Evolutionary conservation across 192 early-diverging fungal genomes (phyloP).

Genomic region (Podila verticillata): DNA sequence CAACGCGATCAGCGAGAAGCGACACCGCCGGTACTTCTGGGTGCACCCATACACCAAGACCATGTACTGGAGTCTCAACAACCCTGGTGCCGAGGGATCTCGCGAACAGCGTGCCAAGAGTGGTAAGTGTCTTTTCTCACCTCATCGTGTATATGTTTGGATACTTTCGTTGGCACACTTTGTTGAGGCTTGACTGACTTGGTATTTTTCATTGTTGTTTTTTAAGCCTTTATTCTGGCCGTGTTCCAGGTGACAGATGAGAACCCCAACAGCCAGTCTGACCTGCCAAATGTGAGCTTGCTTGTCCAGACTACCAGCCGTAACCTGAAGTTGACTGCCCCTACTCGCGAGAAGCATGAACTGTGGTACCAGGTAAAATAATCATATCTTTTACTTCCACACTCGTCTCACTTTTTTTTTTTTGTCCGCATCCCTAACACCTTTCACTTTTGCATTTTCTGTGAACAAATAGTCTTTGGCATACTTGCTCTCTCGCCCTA

Average conservation of each 20-base stretch:
- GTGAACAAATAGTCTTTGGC: conserved; percentile 23
- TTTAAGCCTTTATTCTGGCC: conserved; percentile 71
- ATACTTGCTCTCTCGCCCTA: conserved; percentile 32
- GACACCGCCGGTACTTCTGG: conserved; percentile 82
- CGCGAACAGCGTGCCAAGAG: conserved; percentile 54
- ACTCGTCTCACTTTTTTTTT: too few species aligned
- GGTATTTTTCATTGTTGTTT: conserved; percentile 20
- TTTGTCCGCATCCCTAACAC: neutral
- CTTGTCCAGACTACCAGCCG: conserved; percentile 74
- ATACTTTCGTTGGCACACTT: conserved; percentile 14
- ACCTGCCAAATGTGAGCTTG: conserved; percentile 67
- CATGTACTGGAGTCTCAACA: conserved; percentile 77
- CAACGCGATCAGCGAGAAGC: conserved; percentile 63
- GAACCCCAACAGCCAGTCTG: conserved; percentile 18
- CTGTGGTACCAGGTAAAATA: conserved; percentile 73
- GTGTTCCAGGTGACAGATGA: conserved; percentile 65
- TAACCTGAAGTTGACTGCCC: conserved; percentile 79
- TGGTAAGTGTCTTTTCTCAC: conserved; percentile 46
- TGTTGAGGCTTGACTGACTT: neutral
- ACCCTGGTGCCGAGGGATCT: conserved; percentile 61
- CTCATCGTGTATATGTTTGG: neutral
- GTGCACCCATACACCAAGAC: conserved; percentile 83
- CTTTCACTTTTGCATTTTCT: neutral
- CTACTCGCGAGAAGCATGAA: conserved; percentile 71
- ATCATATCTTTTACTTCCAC: neutral